phyloP scores from a whole-genome alignment of 23 red algal species.

The Agarophyton chilense region DNA sequence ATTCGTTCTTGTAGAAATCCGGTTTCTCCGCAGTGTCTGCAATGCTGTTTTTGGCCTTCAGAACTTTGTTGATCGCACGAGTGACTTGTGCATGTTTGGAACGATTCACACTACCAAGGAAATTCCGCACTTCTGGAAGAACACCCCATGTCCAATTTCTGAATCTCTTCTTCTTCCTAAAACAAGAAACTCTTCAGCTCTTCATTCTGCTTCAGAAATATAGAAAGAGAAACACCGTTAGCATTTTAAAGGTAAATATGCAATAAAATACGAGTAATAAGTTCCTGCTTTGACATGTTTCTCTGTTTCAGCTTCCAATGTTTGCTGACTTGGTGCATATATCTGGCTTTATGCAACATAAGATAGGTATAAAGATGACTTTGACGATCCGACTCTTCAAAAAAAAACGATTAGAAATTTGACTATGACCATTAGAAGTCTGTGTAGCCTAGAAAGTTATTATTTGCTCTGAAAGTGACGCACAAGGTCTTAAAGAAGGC shows the following conservation, averaged over 20 bases:
- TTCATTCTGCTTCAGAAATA: not conserved
- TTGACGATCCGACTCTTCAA: no score
- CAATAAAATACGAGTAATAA: not conserved
- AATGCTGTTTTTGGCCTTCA: not conserved
- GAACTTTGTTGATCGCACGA: not conserved
- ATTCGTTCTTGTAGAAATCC: slow-evolving; percentile 4
- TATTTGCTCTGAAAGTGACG: no score
- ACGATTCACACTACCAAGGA: not conserved
- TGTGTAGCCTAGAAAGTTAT: no score
- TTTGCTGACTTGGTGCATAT: not conserved
- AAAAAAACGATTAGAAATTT: no score
- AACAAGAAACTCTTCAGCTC: no score
- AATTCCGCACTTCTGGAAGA: not conserved
- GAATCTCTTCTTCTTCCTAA: not conserved
- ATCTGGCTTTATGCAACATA: not conserved
- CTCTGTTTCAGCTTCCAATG: not conserved
- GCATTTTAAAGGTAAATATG: not conserved
- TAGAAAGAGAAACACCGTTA: not conserved
- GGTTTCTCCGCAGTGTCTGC: not conserved
- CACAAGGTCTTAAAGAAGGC: no score
- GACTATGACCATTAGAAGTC: no score
- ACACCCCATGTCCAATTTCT: not conserved
- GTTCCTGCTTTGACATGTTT: not conserved
- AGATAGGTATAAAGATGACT: not conserved
- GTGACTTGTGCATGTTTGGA: not conserved